Evolutionary conservation across 2,329 filamentous ascomycete genomes (phyloP), one percentile per base, ranked within the genome.

Genomic region (Helotiales sp.): DNA sequence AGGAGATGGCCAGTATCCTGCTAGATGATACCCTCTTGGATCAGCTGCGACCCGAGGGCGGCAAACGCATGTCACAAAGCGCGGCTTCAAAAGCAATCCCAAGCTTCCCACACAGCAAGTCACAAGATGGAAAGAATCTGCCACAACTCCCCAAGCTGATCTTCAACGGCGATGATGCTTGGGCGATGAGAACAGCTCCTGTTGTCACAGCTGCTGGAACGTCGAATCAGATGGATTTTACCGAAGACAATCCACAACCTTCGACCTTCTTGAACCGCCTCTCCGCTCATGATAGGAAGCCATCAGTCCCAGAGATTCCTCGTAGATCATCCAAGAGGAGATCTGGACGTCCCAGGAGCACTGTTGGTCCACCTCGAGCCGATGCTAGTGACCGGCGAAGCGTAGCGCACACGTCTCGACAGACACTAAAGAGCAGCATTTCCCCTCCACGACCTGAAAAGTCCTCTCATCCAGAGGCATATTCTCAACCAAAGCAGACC

Each of bases 321-420:
- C 70, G 70, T 4, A 71, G 64, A 59, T 74, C 72, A 17, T 74
- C 72, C 2, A 75, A 71, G 55, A 66, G 72, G 61, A 69, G 40
- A 40, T 68, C 68, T 6, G 54, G 37, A 13, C 47, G 65, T 10
- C 50, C 62, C 1, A 70, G 66, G 60, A 67, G 58, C 34, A 32
- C 24, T 1, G 26, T 61, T 11, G 10, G 8, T 15, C 37, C 62
- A 49, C 26, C 63, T 40, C 55, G 49, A 34, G n/a, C 17, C 15
- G 57, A 62, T 15, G 24, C 30, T 43, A 28, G 20, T 20, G 45
- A 64, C 30, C 34, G 22, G 2, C 47, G 47, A 28, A 68, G 43
- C 20, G n/a, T 49, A n/a, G 30, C 26, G 26, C 34, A 47, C 2
- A 24, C 32, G n/a, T 34, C 50, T 1, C 37, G 57, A 37, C 55